Base-by-base conservation (phyloP, 257 asterid genomes). In the Paulownia fortunei region DNA sequence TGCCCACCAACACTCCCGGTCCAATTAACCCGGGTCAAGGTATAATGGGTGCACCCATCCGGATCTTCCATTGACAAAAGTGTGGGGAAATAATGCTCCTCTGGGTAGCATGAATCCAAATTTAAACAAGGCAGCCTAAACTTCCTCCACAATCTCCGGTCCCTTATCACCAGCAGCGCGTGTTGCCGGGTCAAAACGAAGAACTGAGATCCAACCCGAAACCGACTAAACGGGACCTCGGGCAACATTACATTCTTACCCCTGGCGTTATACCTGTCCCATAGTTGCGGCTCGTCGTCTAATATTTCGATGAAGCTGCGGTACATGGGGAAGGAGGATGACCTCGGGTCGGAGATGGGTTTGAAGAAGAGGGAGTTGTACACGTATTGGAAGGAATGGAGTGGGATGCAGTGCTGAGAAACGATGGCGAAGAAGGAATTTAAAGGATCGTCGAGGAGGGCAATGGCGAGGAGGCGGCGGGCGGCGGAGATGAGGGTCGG, bases 11-110 rank as follows among this genome's bases (percentile, higher is more conserved):
- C 82, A 18, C 86, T 81, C 3, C 84, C 91, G 1, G 93, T 89
- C 96, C 96, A 92, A 46, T 90, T 88, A 21, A 92, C 97, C 83
- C 97, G 86, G 64, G 97, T 92, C 32, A 92, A 86, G 3, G 93
- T 87, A 41, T 77, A 86, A 30, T 70, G 87, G 2, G 91, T 87
- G 32, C 94, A 84, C 0, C 89, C 76, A 24, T 82, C 80, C 39
- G 96, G 94, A 76, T 90, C 97, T 79, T 90, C 90, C 96, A 90
- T 90, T 0, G 97, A 89, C 81, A 90, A 51, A 2, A 92, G 88
- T 8, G 97, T 90, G 46, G 97, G 93, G 3, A 92, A 92, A 73
- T 89, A 92, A 41, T 92, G 97, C 81, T 92, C 97, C 71, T 92
- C 97, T 3, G 97, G 94, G 76, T 92, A 92, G 75, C 97, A 92